phyloP scores from a whole-genome alignment of 2,329 filamentous ascomycete genomes.

The Ophiostoma novo-ulmi region DNA sequence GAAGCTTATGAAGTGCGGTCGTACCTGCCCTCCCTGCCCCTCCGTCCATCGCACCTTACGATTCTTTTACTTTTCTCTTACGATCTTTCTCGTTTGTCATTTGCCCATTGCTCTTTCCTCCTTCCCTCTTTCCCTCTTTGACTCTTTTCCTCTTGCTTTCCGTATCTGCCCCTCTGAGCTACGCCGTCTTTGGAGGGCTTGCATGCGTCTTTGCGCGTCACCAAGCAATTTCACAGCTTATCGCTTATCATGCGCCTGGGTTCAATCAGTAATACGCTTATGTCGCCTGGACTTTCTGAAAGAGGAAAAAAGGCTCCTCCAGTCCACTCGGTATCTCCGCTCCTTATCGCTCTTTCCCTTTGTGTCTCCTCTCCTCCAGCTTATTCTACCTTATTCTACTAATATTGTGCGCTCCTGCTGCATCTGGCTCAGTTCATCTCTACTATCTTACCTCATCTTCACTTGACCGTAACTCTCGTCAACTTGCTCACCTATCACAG shows the following conservation, averaged over 20 bases:
- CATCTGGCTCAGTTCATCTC: neutral
- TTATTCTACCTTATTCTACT: neutral
- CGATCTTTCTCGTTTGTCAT: neutral
- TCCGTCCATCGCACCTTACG: neutral
- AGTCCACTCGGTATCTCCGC: slow-evolving; percentile 13
- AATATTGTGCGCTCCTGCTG: neutral
- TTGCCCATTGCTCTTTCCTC: neutral
- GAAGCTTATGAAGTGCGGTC: slow-evolving; percentile 4
- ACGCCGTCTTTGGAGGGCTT: slow-evolving; percentile 15
- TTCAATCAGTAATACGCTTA: neutral
- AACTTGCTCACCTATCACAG: neutral
- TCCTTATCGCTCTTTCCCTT: slow-evolving; percentile 4
- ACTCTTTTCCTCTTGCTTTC: neutral
- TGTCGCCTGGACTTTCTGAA: slow-evolving; percentile 22
- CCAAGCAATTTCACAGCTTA: slow-evolving; percentile 12
- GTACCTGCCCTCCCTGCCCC: slow-evolving; percentile 13
- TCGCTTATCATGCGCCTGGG: slow-evolving; percentile 5
- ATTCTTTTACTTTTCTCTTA: slow-evolving; percentile 8
- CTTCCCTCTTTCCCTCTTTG: neutral
- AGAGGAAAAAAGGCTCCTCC: slow-evolving; percentile 16
- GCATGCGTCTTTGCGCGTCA: neutral
- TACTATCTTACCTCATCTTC: neutral
- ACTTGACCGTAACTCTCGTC: neutral
- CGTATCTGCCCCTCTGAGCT: slow-evolving; percentile 8
- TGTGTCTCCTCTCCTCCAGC: neutral